A percentile compares a stretch with the other conserved stretches of the same genome.
phyloP scores from a whole-genome alignment of 306 rosid genomes.

The Elaeagnus macrophylla region DNA sequence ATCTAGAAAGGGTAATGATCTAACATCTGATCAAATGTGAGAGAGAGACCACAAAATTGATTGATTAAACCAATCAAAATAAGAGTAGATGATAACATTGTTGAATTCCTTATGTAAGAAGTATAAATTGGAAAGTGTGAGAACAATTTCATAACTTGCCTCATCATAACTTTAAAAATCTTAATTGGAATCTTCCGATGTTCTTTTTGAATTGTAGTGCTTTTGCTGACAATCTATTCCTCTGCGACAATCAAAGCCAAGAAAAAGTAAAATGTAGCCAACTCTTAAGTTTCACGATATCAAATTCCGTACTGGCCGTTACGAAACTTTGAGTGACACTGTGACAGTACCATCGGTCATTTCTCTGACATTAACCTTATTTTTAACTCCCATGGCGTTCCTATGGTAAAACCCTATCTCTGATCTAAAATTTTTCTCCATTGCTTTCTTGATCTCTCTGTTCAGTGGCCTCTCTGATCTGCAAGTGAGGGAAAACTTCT shows the following conservation, averaged over 20 bases:
- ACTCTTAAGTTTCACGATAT: not conserved
- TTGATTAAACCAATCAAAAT: not conserved
- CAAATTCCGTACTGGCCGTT: conserved; percentile 21
- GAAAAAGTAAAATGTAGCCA: not conserved
- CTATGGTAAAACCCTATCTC: conserved; percentile 55
- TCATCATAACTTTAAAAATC: conserved; percentile 19
- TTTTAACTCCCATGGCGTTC: not conserved
- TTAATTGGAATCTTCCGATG: conserved; percentile 5
- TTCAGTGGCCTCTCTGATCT: conserved; percentile 40
- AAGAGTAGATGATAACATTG: conserved; percentile 6
- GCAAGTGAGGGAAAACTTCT: conserved; percentile 21
- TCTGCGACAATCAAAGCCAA: conserved; percentile 8
- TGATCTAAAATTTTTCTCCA: no score
- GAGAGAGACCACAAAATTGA: not conserved
- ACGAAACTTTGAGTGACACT: not conserved
- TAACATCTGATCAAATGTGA: no score
- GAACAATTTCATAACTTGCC: conserved; percentile 18
- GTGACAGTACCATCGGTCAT: conserved; percentile 1
- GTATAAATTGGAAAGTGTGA: conserved; percentile 15
- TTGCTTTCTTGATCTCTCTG: conserved; percentile 11
- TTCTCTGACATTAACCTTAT: not conserved
- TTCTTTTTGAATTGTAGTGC: conserved; percentile 18
- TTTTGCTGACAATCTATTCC: conserved; percentile 16
- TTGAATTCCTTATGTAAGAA: conserved; percentile 15
- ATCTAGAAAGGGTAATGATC: no score